Evolutionary conservation across 306 rosid genomes (phyloP), one percentile per base, ranked within the genome.

Genomic region (Canavalia gladiata): DNA sequence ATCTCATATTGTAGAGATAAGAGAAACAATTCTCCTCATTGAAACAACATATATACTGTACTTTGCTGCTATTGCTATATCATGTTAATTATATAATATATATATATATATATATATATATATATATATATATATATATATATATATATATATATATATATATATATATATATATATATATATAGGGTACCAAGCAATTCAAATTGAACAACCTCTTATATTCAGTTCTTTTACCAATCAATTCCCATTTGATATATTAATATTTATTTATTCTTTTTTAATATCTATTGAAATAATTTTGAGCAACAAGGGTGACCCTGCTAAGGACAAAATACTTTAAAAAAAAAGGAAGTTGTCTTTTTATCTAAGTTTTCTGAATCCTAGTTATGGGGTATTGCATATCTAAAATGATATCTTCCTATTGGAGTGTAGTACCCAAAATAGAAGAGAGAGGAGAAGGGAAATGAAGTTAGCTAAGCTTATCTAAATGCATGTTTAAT

Each of bases 371-470:
- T 69, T 34, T 64, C 4, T 72, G 63, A 51, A 72, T 72, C 63
- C 76, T 72, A 12, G 47, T 51, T 51, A 72, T 72, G 47, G 31
- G 46, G 50, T 72, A 13, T 35, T 18, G 13, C 57, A 72, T 72
- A 34, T 50, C 31, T 71, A 46, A 71, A 71, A 35, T 34, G 76
- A 52, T 72, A 43, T 51, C 34, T 72, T 63, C 7, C 49, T 31
- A 31, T 70, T 46, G 56, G 45, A 43, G 28, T 25, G 4, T 43
- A 42, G 41, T 29, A 68, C 41, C 37, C 29, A 2, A 47, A 47
- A 29, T 8, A 2, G 41, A 46, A 30, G 28, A 46, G 30, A 6
- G 10, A 45, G 34, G 4, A 68, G 28, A 13, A 45, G 37, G 39
- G 47, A 4, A 52, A 1, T 39, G 37, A 73, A 54, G 39, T 55